Evolutionary conservation across 2,329 filamentous ascomycete species (phyloP).

Genomic region (Penicillium sp.): DNA sequence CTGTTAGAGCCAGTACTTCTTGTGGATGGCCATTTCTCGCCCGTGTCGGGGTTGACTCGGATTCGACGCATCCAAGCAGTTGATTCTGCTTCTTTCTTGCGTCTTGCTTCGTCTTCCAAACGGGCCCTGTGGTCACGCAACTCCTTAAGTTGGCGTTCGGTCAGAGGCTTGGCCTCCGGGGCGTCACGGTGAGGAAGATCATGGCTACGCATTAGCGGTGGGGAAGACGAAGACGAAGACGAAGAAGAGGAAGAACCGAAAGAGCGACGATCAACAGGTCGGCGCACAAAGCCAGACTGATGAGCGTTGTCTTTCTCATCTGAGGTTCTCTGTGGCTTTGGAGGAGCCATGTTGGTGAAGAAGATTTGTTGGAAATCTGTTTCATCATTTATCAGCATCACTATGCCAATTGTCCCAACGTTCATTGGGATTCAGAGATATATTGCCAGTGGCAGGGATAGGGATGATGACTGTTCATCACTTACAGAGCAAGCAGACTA

Average conservation of each 20-base stretch:
- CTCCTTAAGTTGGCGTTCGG: neutral
- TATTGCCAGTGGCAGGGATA: too few relatives aligned
- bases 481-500: too few relatives aligned
- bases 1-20: neutral
- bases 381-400: too few relatives aligned
- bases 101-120: neutral
- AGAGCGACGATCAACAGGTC: neutral
- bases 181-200: too few relatives aligned
- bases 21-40: neutral
- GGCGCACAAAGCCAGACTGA: neutral
- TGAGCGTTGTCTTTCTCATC: neutral
- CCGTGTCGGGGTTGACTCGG: neutral
- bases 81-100: neutral
- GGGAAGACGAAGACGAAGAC: neutral
- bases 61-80: constrained; percentile 9
- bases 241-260: neutral
- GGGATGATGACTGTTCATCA: too few relatives aligned
- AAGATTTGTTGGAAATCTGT: too few relatives aligned
- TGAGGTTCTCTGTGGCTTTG: neutral
- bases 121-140: neutral
- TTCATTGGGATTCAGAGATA: too few relatives aligned
- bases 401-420: too few relatives aligned
- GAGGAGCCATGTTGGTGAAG: neutral
- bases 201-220: neutral
- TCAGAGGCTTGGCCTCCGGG: constrained; percentile 1